Percentiles rank a stretch among this genome's conserved stretches.
Evolutionary conservation across 345 rosid species (phyloP).

Genomic region (Bruguiera parviflora): DNA sequence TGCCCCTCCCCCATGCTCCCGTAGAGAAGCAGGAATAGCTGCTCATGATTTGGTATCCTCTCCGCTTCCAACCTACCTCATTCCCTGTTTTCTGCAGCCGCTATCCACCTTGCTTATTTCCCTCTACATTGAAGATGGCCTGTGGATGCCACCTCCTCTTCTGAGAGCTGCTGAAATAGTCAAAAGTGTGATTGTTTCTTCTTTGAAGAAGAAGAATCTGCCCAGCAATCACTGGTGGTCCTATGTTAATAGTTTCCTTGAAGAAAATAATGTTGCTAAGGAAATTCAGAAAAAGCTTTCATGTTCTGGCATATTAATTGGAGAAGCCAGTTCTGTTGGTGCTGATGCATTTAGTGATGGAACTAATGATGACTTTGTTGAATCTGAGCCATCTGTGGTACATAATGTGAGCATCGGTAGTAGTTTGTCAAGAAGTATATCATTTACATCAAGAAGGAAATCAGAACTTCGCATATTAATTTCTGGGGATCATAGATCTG

Average conservation of each 20-base stretch:
- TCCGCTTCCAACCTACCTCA: conserved; percentile 76
- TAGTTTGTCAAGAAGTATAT: conserved; percentile 30
- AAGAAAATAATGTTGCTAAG: conserved; percentile 53
- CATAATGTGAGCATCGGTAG: conserved; percentile 25
- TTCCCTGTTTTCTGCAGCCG: conserved; percentile 74
- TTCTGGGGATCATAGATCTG: conserved; percentile 80
- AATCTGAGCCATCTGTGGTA: conserved; percentile 29
- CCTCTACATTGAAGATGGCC: conserved; percentile 71
- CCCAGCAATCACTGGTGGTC: conserved; percentile 61
- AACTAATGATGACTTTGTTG: conserved; percentile 26
- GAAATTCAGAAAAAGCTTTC: conserved; percentile 62
- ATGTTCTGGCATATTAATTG: conserved; percentile 51
- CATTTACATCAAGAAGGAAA: conserved; percentile 44
- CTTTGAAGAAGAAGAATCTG: conserved; percentile 50
- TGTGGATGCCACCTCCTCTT: conserved; percentile 73
- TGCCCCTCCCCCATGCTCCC: conserved; percentile 91
- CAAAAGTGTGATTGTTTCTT: conserved; percentile 55
- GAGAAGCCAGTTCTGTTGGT: conserved; percentile 40
- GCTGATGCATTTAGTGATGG: conserved; percentile 41
- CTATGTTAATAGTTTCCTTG: conserved; percentile 50
- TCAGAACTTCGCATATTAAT: conserved; percentile 70
- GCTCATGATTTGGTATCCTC: conserved; percentile 71
- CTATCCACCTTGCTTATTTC: conserved; percentile 67
- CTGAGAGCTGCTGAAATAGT: conserved; percentile 55
- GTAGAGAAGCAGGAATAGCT: conserved; percentile 91